A percentile compares a stretch with the other conserved stretches of the same genome.
Conservation (phyloP, 2,329 filamentous ascomycete genomes). For the Colletotrichum cuscutae region DNA sequence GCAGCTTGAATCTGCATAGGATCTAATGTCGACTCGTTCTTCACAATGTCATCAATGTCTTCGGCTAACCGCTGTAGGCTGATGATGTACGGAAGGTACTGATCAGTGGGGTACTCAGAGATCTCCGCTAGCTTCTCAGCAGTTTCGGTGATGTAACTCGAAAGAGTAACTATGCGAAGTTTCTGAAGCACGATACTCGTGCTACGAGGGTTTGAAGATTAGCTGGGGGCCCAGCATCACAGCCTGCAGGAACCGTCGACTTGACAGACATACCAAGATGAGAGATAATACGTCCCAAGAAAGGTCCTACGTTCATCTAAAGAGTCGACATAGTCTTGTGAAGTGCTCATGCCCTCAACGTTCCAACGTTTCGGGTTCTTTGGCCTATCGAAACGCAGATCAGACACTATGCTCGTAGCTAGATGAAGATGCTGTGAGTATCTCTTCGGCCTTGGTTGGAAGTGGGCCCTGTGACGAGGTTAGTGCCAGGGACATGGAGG, state of each 20-base stretch:
- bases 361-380: conserved; percentile 42
- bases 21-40: conserved; percentile 25
- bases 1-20: conserved; percentile 30
- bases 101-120: conserved; percentile 38
- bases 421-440: conserved; percentile 44
- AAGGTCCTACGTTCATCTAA: conserved; percentile 44
- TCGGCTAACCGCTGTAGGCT: conserved; percentile 44
- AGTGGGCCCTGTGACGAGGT: conserved; percentile 43
- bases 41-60: conserved; percentile 42
- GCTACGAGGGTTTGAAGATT: conserved; percentile 21
- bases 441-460: conserved; percentile 41
- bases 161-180: conserved; percentile 41
- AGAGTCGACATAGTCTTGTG: conserved; percentile 6
- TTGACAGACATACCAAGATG: conserved; percentile 41
- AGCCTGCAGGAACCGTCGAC: no score
- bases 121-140: conserved; percentile 36
- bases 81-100: conserved; percentile 43
- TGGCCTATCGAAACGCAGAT: conserved; percentile 44
- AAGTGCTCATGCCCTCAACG: conserved; percentile 33
- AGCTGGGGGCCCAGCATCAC: background rate
- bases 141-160: conserved; percentile 41
- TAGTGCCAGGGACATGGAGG: background rate
- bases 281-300: conserved; percentile 45
- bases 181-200: conserved; percentile 46
- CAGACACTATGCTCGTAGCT: conserved; percentile 44